Base-by-base conservation (phyloP, 495 filamentous ascomycete species). In the Penicillium bialowiezense region DNA sequence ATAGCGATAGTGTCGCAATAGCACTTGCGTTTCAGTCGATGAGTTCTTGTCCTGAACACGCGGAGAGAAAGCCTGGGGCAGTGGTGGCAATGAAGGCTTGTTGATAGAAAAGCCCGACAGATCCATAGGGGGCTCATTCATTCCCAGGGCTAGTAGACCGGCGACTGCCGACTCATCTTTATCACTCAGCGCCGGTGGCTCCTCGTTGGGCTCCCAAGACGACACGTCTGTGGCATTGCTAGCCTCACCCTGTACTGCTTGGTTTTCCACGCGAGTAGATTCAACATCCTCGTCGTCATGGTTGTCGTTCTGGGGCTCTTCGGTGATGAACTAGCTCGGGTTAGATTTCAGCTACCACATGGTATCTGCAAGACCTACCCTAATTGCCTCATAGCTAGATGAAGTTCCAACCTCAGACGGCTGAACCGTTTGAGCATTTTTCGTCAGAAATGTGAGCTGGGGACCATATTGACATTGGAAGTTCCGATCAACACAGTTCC, bases 401-500 rank as follows among this genome's bases (percentile, higher is more conserved):
- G 48, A 34, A 37, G 44, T 37, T 0, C 33, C 34, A 14, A 48
- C 57, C 7, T 51, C 45, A 0, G 62, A 49, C 7, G 49, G 8
- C 4, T 40, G 45, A n/a, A 72, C 47, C 7, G 63, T 71, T 10
- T 59, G 56, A 6, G 63, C 57, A 52, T 76, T 74, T 37, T 71
- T 76, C 3, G 51, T 54, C n/a, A 74, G 44, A 48, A 74, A 76
- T 0, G 58, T 70, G 36, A 76, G 54, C 29, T 67, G 65, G 17
- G 61, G 42, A 4, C 61, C 64, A 51, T 76, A 76, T 19, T 66
- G 59, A 50, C 73, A 76, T 33, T 60, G 49, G 18, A 65, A 58
- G 35, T 67, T 62, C 24, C 68, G 70, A 26, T 64, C 63, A 47
- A 63, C 62, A 48, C 73, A 76, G 47, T 73, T 73, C 15, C 60